Percentiles rank a stretch among this genome's conserved stretches.
phyloP scores from a whole-genome alignment of 164 flowering plant genomes.

The Litsea cubeba region DNA sequence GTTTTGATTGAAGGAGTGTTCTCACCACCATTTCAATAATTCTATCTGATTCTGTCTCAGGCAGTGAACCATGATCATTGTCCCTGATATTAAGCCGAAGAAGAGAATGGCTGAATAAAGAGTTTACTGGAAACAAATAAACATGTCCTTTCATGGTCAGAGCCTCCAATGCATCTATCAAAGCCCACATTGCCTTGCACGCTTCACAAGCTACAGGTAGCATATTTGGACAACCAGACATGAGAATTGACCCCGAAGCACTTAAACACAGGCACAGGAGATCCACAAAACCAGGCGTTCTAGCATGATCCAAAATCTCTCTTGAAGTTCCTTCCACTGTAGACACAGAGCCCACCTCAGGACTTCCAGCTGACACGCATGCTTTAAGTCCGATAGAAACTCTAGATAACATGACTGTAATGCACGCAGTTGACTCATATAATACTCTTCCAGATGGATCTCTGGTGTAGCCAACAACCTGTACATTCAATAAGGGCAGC shows the following conservation, averaged over 20 bases:
- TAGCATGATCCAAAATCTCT: conserved; percentile 64
- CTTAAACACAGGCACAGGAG: conserved; percentile 55
- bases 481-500: conserved; percentile 11
- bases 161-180: conserved; percentile 63
- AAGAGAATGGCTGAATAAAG: conserved; percentile 39
- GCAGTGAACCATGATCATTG: conserved; percentile 28
- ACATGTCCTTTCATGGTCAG: conserved; percentile 35
- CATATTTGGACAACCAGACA: conserved; percentile 66
- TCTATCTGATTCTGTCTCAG: conserved; percentile 47
- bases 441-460: conserved; percentile 65
- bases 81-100: conserved; percentile 41
- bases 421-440: conserved; percentile 64
- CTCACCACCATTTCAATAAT: conserved; percentile 49
- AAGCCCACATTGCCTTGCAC: conserved; percentile 77
- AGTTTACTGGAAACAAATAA: conserved; percentile 52
- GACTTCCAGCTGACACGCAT: conserved; percentile 17
- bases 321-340: conserved; percentile 33
- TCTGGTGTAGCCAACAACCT: conserved; percentile 53
- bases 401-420: conserved; percentile 50
- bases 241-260: conserved; percentile 64
- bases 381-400: conserved; percentile 50
- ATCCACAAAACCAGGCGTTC: conserved; percentile 54
- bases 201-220: conserved; percentile 84
- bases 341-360: conserved; percentile 29
- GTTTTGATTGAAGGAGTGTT: conserved; percentile 63